Evolutionary conservation across 768 basidiomycete genomes (phyloP), one percentile per base, ranked within the genome.

Genomic region (Porphyrellus cyaneotinctus): DNA sequence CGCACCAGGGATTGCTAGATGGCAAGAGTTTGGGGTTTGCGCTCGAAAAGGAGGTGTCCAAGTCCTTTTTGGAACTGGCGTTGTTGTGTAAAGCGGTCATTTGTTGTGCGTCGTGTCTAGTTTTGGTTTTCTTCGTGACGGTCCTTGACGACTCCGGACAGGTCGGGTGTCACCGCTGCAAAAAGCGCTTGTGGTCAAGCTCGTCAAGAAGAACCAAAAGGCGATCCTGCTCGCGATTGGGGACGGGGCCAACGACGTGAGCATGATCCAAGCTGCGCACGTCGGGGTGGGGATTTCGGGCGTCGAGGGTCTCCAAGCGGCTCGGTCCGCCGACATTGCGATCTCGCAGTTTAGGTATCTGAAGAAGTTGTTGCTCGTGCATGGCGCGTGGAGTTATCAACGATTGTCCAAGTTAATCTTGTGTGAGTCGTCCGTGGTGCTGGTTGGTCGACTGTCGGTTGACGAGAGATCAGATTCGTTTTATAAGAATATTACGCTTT

Each of bases 251-350:
- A 98, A 97, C 68, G 95, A 98, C 69, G 95, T 98, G 60, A 91
- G 91, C 66, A 98, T 98, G 95, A 98, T 98, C 54, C 95, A 98
- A 67, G 95, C 95, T 32, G 95, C 95, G 0, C 95, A 98, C 65
- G 91, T 98, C 42, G 95, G 95, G 28, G 87, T 98, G 49, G 95
- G 95, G 62, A 98, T 98, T 43, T 97, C 95, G 41, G 95, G 95
- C 48, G 90, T 97, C 22, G 95, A 99, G 79, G 92, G 97, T 71
- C 75, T 99, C 6, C 97, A 98, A 88, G 97, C 97, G 39, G 97
- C 97, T 32, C 85, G 97, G 42, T 95, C 95, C 30, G 91, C 97
- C 14, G 97, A 99, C 70, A 85, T 99, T 35, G 91, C 97, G 0
- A 99, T 99, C 57, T 95, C 95, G 3, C 95, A 99, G 70, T 99